Conservation (phyloP, 2,329 filamentous ascomycete species). For the Cucurbitaria berberidis region DNA sequence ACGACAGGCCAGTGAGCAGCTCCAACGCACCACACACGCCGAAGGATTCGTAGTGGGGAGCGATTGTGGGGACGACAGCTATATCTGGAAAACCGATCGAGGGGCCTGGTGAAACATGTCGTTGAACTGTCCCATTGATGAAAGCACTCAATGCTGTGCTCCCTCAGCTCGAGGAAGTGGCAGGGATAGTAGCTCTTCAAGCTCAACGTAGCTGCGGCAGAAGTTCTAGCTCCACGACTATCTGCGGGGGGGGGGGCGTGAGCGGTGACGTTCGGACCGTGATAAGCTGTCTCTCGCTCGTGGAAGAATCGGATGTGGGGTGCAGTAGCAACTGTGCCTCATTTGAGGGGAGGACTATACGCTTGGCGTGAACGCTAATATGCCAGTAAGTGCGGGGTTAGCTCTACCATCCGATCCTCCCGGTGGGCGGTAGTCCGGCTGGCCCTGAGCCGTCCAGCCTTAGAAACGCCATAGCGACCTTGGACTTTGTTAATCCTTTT, state of each 20-base stretch:
- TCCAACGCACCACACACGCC: background rate
- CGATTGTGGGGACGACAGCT: background rate
- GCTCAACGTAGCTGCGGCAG: constrained; percentile 13
- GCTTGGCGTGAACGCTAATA: constrained; percentile 32
- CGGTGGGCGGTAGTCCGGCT: constrained; percentile 4
- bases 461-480: no score
- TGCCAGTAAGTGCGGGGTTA: constrained; percentile 31
- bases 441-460: no score
- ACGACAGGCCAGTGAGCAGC: background rate
- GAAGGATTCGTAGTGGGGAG: background rate
- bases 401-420: constrained; percentile 6
- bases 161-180: constrained; percentile 10
- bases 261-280: constrained; percentile 24
- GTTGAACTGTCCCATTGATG: background rate
- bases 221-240: constrained; percentile 13
- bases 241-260: constrained; percentile 27
- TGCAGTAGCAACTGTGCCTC: constrained; percentile 30
- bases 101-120: background rate
- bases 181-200: constrained; percentile 12
- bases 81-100: background rate
- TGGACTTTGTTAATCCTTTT: no score
- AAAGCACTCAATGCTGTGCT: constrained; percentile 16
- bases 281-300: constrained; percentile 9
- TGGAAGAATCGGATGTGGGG: constrained; percentile 44
- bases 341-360: constrained; percentile 24